Base-by-base conservation (phyloP, 2,329 filamentous ascomycete genomes). In the Beauveria sp. region DNA sequence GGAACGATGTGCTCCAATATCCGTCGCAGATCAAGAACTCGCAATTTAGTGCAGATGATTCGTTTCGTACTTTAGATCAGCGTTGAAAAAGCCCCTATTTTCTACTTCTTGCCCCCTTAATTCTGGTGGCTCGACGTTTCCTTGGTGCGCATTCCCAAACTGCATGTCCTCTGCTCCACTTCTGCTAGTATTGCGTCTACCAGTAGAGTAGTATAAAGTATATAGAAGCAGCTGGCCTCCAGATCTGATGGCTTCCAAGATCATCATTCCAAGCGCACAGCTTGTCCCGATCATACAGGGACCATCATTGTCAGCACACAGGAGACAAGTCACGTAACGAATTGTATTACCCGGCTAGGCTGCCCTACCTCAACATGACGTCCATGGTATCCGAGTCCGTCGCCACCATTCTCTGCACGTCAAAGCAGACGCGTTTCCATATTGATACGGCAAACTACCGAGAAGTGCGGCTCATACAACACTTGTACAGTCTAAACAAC, bases 351-450 rank as follows among this genome's bases (percentile, higher is more conserved):
- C 51, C 37, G 37, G 41, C 55, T 18, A 56, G 43, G 43, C 30
- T 50, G 41, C 50, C 48, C 57, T 28, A 28, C 51, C 41, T 53
- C 55, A 67, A 56, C 14, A 80, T 80, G 78, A 78, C 77, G 51
- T 80, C 78, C 16, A 80, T 79, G 67, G 73, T 74, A 59, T 74
- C 79, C 12, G 79, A 82, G 64, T 79, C 79, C 5, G 79, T 77
- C 37, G 73, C 80, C 16, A 79, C 79, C 3, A 81, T 88, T 61
- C 73, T 86, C 54, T 85, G 84, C 65, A 85, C 83, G 22, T 85
- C 84, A 69, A 88, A 86, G 67, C 85, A 88, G 68, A 88, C 85
- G 2, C 80, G 86, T 12, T 88, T 89, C 64, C 83, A 87, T 68
- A 84, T 78, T 63, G 81, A 73, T 64, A 81, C 72, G 64, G 77